Evolutionary conservation across 768 basidiomycete genomes (phyloP), one percentile per base, ranked within the genome.

Genomic region (Serpula lacrymans): DNA sequence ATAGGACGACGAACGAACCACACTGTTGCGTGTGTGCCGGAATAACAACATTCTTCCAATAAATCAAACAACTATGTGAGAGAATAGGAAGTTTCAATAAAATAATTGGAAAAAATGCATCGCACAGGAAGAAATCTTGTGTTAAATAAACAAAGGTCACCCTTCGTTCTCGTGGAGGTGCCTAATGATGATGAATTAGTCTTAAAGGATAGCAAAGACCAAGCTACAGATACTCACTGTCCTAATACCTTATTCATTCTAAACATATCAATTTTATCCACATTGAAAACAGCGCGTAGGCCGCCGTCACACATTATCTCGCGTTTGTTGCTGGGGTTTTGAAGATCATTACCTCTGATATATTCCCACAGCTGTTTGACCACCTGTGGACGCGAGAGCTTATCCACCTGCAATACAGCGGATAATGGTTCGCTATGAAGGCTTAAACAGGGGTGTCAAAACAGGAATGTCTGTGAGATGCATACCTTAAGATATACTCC

Each of bases 321-420:
- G 41, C 80, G 78, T 63, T 73, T 85, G 62, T 95, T 88, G 1
- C 56, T 60, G 5, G 90, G 89, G 57, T 97, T 93, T 65, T 97
- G 92, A 32, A 94, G 69, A 21, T 80, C 71, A 42, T 89, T 75
- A 11, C 57, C 71, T 58, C 88, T 93, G 60, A 96, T 93, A 60
- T 95, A 84, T 10, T 75, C 78, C 93, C 93, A 96, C 9, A 96
- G 66, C 41, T 78, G 79, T 60, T 95, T 95, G 34, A 96, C 93
- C 29, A 88, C 85, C 57, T 93, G 89, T 4, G 90, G 89, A 20
- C 93, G 80, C 29, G 91, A 88, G 34, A 93, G 63, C 52, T 74
- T 78, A 17, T 81, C 76, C 27, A 72, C 69, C 16, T 78, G 70
- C n/a, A 90, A 60, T 18, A 96, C 65, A 10, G 74, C 74, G 1